These are phyloP conservation scores for Penicillium sp. DNA, from an alignment of 2,329 filamentous ascomycete species.

Conservation along the genomic window DNA sequence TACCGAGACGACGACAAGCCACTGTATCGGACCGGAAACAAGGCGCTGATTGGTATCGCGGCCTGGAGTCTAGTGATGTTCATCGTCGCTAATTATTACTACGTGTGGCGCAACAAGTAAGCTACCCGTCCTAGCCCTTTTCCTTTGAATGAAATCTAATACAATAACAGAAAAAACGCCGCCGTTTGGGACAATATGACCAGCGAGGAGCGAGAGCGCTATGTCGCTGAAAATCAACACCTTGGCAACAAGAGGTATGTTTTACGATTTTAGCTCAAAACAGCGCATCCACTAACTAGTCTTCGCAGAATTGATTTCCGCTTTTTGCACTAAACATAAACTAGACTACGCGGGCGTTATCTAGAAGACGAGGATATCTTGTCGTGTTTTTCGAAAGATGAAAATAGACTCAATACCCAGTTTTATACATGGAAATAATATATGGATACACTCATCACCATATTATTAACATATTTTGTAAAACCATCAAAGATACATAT, in stretches of 20 bases:
- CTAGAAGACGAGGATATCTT: neutral
- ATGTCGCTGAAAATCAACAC: constrained; percentile 44
- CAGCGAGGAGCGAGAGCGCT: constrained; percentile 41
- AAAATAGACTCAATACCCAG: neutral
- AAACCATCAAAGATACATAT: too few species aligned
- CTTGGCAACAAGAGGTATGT: constrained; percentile 50
- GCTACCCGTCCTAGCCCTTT: constrained; percentile 3
- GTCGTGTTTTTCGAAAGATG: neutral
- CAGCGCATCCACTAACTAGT: constrained; percentile 3
- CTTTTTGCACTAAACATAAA: constrained; percentile 36
- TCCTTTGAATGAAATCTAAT: neutral
- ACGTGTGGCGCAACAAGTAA: constrained; percentile 46
- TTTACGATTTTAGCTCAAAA: neutral
- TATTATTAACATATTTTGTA: too few species aligned
- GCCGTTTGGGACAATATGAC: constrained; percentile 47
- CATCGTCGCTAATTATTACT: constrained; percentile 48
- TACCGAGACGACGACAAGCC: constrained; percentile 61
- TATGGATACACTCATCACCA: too few species aligned
- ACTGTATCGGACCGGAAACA: constrained; percentile 63
- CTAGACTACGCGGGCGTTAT: constrained; percentile 2
- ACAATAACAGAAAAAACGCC: constrained; percentile 35
- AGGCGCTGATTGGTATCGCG: constrained; percentile 58
- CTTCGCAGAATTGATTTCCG: constrained; percentile 41
- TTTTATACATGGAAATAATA: neutral
- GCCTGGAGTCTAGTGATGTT: constrained; percentile 57